Percentiles rank a stretch among this genome's conserved stretches.
These are phyloP conservation scores for Craterostigma plantagineum DNA, from an alignment of 257 asterid species.

Conservation along the genomic window DNA sequence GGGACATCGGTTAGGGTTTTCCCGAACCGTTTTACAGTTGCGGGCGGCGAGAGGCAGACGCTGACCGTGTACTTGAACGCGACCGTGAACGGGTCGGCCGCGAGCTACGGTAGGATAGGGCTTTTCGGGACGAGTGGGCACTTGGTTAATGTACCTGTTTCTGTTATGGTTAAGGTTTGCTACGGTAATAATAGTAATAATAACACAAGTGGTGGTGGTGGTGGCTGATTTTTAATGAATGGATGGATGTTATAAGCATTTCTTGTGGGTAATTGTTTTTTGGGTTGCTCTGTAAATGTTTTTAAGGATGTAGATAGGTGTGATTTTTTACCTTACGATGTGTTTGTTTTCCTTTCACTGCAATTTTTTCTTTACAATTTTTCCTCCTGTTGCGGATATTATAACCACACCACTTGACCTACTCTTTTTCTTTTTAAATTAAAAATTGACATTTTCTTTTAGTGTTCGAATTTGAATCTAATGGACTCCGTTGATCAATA, in stretches of 20 bases:
- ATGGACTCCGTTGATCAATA: too few relatives aligned
- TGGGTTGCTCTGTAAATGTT: slow-evolving; percentile 45
- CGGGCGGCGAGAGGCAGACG: slow-evolving; percentile 50
- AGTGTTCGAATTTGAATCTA: too few relatives aligned
- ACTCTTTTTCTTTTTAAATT: too few relatives aligned
- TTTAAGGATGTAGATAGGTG: slow-evolving; percentile 34
- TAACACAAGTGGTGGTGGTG: slow-evolving; percentile 26
- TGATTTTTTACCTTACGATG: too few relatives aligned
- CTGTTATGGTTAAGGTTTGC: slow-evolving; percentile 43
- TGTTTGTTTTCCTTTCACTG: slow-evolving; percentile 5
- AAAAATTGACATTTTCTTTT: too few relatives aligned
- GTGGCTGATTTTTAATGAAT: background rate
- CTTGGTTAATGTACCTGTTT: slow-evolving; percentile 51
- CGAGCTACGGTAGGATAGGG: slow-evolving; percentile 84
- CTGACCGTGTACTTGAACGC: slow-evolving; percentile 41
- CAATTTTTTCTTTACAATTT: too few relatives aligned
- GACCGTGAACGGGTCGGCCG: slow-evolving; percentile 39
- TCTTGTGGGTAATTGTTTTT: slow-evolving; percentile 9
- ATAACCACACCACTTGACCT: too few relatives aligned
- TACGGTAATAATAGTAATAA: slow-evolving; percentile 17
- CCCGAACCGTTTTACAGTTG: slow-evolving; percentile 47
- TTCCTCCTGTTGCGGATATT: too few relatives aligned
- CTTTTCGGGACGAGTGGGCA: slow-evolving; percentile 71
- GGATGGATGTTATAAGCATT: slow-evolving; percentile 19
- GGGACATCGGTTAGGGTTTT: slow-evolving; percentile 58